Conservation (phyloP, 257 asterid genomes). For the Plantago major region DNA sequence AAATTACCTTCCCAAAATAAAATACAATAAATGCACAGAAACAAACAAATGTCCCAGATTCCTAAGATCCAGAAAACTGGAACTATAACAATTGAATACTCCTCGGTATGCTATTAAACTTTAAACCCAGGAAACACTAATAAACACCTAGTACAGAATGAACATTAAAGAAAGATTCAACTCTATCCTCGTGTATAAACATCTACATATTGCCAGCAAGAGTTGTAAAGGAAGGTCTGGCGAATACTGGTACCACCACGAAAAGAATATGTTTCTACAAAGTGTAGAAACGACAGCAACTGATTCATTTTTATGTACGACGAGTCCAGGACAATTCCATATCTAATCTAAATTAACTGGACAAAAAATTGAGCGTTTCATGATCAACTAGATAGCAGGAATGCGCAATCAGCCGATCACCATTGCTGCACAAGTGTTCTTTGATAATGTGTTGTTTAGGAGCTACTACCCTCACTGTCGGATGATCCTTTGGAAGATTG, state of each 20-base stretch:
- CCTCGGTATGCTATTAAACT: neutral
- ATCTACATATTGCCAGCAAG: slow-evolving; percentile 3
- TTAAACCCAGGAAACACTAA: too few relatives aligned
- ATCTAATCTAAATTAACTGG: neutral
- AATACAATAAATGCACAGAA: slow-evolving; percentile 1
- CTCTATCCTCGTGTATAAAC: neutral
- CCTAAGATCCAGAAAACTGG: slow-evolving; percentile 1
- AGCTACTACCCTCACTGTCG: slow-evolving; percentile 27
- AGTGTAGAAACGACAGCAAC: neutral
- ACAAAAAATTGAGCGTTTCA: neutral
- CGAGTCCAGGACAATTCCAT: neutral
- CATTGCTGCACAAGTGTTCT: neutral
- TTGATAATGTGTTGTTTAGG: slow-evolving; percentile 13
- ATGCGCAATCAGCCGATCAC: neutral
- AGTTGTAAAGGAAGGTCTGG: too few relatives aligned
- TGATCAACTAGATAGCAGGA: slow-evolving; percentile 5
- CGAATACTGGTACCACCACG: too few relatives aligned
- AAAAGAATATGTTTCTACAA: too few relatives aligned
- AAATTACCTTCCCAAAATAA: neutral
- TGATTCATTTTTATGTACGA: neutral
- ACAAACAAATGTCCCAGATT: slow-evolving; percentile 3
- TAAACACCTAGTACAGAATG: neutral
- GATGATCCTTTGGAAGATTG: slow-evolving; percentile 43
- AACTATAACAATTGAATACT: neutral
- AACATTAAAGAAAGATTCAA: neutral